Base-by-base conservation (phyloP, 768 basidiomycete species). In the Leccinum variicolor region DNA sequence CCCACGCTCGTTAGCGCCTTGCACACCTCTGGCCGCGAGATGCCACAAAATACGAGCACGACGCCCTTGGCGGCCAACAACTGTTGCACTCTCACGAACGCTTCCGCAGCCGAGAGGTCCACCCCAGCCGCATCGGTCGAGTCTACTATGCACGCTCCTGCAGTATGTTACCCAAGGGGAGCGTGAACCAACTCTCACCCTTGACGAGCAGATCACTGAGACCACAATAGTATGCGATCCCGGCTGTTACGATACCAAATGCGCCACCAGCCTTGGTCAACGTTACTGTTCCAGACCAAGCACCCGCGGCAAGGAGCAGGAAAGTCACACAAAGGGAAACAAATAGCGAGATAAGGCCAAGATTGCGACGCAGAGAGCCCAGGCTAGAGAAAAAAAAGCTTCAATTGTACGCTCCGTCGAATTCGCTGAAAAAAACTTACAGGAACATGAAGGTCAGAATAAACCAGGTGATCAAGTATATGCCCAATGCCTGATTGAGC, bases 91-190 rank as follows among this genome's bases (percentile, higher is more conserved):
- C 96, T 84, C 39, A 98, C 90, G 62, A 98, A 93, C 0, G 94
- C 96, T 67, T 98, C 96, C 1, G 95, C 92, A 3, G 94, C 85
- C 0, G 92, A 95, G 82, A 97, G 88, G 72, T 99, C 96, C 26
- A 98, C 87, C 0, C 95, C 94, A 9, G 83, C 84, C 1, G n/a
- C n/a, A n/a, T n/a, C n/a, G 9, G 10, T 6, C 26, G 4, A 6
- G 15, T 43, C 39, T 52, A 55, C 21, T 62, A 50, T 13, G 10
- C 43, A 1, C 47, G 50, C 19, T 15, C 54, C 43, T 65, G 61
- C 45, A 36, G 48, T 39, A 72, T 65, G 0, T 0, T 4, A 11
- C 79, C 80, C 54, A 78, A 41, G 0, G 79, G 79, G 19, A 81
- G 72, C 0, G 61, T 63, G 63, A 81, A 75, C 71, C 67, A 78